Base-by-base conservation (phyloP, 1,284 basidiomycete species). In the Moesziomyces parantarcticus region DNA sequence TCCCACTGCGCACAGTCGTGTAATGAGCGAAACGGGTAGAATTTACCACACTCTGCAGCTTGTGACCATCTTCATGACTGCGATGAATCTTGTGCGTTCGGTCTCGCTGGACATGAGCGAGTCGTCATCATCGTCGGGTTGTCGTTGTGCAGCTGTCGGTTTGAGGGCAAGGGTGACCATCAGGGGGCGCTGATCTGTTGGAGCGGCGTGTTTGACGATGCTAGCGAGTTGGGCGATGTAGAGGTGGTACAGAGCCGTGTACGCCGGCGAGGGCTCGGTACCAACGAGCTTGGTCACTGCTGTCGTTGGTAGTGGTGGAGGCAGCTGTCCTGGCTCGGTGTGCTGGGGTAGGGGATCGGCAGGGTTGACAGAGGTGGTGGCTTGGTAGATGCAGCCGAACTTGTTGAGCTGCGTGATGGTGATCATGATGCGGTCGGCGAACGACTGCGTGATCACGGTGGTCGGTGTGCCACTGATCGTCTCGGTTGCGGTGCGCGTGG, bases 221-320 rank as follows among this genome's bases (percentile, higher is more conserved):
- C 92, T 92, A 0, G 93, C 92, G 46, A 93, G 90, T 77, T 97
- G 94, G 5, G 90, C 87, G 0, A 90, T 90, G 83, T 95, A 97
- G 0, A 96, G 86, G 43, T 90, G 90, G 81, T 95, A 89, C 22
- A 96, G 85, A 0, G 90, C 89, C 43, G 89, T 89, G 59, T 89
- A 80, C 59, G 90, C 88, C 49, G 88, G 86, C 2, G 89, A 88
- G 21, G 83, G 85, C 3, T 87, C 84, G 13, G 85, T 88, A 39
- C 94, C 95, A 25, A 97, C 87, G 29, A 97, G 85, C 0, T 90
- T 89, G 0, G 88, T 91, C 44, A 94, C 86, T 52, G 90, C 87
- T 54, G 93, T 89, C 3, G 90, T 89, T 0, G 92, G 86, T 0
- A 92, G 88, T 6, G 92, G 91, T 8, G 87, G 85, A 2, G 93